Conservation (phyloP, 768 basidiomycete genomes). For the Lactarius quietus region DNA sequence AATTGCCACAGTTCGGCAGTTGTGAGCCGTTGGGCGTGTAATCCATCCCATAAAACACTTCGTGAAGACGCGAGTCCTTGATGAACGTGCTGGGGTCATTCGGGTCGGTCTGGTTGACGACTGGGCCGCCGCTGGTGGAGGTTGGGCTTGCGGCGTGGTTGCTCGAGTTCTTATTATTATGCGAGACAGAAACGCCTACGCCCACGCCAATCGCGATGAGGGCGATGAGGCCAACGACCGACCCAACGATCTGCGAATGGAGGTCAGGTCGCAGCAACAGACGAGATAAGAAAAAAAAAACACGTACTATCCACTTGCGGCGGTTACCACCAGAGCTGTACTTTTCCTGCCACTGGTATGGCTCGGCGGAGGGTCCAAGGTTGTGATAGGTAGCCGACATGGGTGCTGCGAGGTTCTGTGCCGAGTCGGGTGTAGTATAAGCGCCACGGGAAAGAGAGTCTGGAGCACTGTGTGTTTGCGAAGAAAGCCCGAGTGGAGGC, state of each 20-base stretch:
- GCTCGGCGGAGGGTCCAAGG: slow-evolving; percentile 1
- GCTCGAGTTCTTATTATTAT: slow-evolving; percentile 29
- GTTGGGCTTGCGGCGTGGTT: slow-evolving; percentile 20
- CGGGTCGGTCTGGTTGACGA: slow-evolving; percentile 41
- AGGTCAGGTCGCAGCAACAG: background rate
- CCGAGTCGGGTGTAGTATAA: slow-evolving; percentile 8
- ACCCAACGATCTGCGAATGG: slow-evolving; percentile 47
- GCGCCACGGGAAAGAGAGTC: slow-evolving; percentile 15
- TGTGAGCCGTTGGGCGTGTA: slow-evolving; percentile 81
- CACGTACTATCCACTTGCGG: slow-evolving; percentile 24
- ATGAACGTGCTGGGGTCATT: slow-evolving; percentile 77
- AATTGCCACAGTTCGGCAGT: slow-evolving; percentile 64
- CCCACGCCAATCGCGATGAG: slow-evolving; percentile 57
- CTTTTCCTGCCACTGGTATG: slow-evolving; percentile 14
- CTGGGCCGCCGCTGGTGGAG: slow-evolving; percentile 26
- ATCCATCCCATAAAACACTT: slow-evolving; percentile 81
- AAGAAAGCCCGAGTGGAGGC: slow-evolving; percentile 12
- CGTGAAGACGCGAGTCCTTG: slow-evolving; percentile 63
- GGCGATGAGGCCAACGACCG: slow-evolving; percentile 43
- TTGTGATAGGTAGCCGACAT: slow-evolving; percentile 10
- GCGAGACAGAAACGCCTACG: slow-evolving; percentile 60
- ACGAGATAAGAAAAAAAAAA: background rate
- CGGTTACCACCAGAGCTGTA: background rate
- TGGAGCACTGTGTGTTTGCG: background rate
- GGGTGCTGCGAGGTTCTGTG: slow-evolving; percentile 1